Base-by-base conservation (phyloP, 1,284 basidiomycete species). In the Phellinidium pouzarii region DNA sequence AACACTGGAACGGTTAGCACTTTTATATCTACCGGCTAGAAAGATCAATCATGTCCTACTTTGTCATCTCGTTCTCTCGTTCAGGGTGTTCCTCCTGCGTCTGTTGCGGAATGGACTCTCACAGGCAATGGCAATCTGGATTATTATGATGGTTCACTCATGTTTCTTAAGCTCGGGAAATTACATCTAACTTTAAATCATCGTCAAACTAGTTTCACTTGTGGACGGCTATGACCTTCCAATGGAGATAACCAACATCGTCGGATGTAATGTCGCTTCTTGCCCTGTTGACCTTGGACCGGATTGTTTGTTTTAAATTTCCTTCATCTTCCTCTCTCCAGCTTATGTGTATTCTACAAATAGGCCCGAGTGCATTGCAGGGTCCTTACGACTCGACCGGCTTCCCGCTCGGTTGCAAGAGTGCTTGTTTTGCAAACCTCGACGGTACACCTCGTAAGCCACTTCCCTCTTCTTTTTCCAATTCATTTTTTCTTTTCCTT, bases 181-280 rank as follows among this genome's bases (percentile, higher is more conserved):
- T 5, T n/a, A 17, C n/a, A 9, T 20, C 19, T 44, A 3, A 12
- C 3, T 44, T 8, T 8, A 17, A 40, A 40, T 19, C 19, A n/a
- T 40, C 37, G 3, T 17, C 7, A 40, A 20, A 26, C 22, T 45
- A 70, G 70, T 78, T n/a, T 77, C 75, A 26, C 67, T 79, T 29
- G 78, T 81, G 20, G 77, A 80, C 59, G 79, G 79, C 0, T 78
- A 73, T 64, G 82, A 84, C 64, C 61, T 84, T 3, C 82, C 82
- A 3, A 68, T 79, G 63, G 64, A 68, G 3, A 78, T 84, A 53
- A 66, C 66, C 42, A 78, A 77, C 66, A 75, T 71, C 61, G 61
- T 64, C 22, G 76, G 74, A 14, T 83, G 80, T 62, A 62, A 59
- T 6, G 64, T 72, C 12, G 71, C 78, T 2, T 64, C 68, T 46